phyloP scores from a whole-genome alignment of 805 yeast genomes.

The Candida coquimbonensis region DNA sequence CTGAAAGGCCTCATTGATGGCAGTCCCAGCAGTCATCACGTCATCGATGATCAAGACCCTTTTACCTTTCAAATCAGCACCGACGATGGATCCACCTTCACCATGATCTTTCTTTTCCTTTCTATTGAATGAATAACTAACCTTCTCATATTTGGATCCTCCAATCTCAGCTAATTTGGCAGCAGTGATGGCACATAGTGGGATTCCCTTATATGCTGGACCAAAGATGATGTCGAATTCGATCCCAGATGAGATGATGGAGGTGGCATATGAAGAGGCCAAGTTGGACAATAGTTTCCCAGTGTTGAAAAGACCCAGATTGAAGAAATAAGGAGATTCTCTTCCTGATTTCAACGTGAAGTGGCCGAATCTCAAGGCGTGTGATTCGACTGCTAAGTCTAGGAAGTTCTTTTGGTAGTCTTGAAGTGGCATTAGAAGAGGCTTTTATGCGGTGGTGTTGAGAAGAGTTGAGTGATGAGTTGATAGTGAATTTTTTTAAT shows the following conservation, averaged over 20 bases:
- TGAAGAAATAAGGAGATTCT: slow-evolving; percentile 92
- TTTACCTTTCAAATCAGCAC: slow-evolving; percentile 65
- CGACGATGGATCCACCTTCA: slow-evolving; percentile 95
- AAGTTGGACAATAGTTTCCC: slow-evolving; percentile 73
- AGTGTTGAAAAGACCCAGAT: slow-evolving; percentile 81
- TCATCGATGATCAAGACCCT: slow-evolving; percentile 85
- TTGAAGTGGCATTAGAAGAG: slow-evolving; percentile 10
- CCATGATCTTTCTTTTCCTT: slow-evolving; percentile 97
- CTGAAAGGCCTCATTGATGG: slow-evolving; percentile 87
- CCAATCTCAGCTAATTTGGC: slow-evolving; percentile 89
- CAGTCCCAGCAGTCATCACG: slow-evolving; percentile 98
- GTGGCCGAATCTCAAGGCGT: slow-evolving; percentile 80
- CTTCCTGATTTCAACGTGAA: slow-evolving; percentile 92
- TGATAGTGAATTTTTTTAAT: no score
- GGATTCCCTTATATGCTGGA: slow-evolving; percentile 97
- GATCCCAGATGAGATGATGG: slow-evolving; percentile 73
- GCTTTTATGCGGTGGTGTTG: neutral
- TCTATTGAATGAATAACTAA: slow-evolving; percentile 92
- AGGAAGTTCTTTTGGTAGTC: slow-evolving; percentile 62
- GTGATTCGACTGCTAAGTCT: slow-evolving; percentile 71
- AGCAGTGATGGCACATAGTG: slow-evolving; percentile 87
- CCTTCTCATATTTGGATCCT: slow-evolving; percentile 62
- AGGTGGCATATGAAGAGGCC: slow-evolving; percentile 83
- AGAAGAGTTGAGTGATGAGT: neutral
- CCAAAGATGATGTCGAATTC: slow-evolving; percentile 91